phyloP scores from a whole-genome alignment of 2,329 filamentous ascomycete genomes.

The Paecilomyces fulvus region DNA sequence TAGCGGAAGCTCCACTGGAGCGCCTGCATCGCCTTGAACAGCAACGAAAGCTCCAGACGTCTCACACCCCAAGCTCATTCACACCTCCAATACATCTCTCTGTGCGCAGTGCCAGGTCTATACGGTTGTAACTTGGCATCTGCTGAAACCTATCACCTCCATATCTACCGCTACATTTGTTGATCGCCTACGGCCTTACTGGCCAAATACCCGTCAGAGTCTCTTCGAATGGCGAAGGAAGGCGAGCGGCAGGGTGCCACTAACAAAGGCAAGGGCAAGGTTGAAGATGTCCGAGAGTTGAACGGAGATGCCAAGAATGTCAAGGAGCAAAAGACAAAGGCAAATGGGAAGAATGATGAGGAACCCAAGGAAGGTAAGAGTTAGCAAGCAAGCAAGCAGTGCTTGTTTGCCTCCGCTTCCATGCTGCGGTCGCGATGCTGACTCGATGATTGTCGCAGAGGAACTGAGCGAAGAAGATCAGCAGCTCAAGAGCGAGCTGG shows the following conservation, averaged over 20 bases:
- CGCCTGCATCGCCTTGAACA: slow-evolving; percentile 1
- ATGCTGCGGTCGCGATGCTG: slow-evolving; percentile 22
- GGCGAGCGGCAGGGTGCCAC: slow-evolving; percentile 73
- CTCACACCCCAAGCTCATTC: neutral
- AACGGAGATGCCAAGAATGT: slow-evolving; percentile 45
- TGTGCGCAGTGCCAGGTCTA: neutral
- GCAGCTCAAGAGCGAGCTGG: slow-evolving; percentile 94
- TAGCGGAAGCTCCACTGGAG: slow-evolving; percentile 15
- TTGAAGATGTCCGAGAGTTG: slow-evolving; percentile 56
- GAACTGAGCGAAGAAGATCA: slow-evolving; percentile 97
- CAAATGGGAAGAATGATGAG: slow-evolving; percentile 67
- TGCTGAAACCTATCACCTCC: neutral
- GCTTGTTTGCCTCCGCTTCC: neutral
- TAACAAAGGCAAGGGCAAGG: slow-evolving; percentile 97
- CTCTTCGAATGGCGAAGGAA: slow-evolving; percentile 72
- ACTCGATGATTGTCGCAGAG: slow-evolving; percentile 48
- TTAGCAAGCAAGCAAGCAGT: slow-evolving; percentile 1
- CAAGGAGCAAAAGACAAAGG: slow-evolving; percentile 61
- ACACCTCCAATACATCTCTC: neutral
- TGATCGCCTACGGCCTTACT: slow-evolving; percentile 14
- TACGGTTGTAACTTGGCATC: neutral
- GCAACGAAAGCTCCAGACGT: slow-evolving; percentile 12
- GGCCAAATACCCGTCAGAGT: slow-evolving; percentile 25
- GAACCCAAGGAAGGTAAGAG: slow-evolving; percentile 52
- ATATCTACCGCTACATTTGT: slow-evolving; percentile 1